phyloP scores from a whole-genome alignment of 108 stramenopile species.

The Aurantiochytrium sp. region DNA sequence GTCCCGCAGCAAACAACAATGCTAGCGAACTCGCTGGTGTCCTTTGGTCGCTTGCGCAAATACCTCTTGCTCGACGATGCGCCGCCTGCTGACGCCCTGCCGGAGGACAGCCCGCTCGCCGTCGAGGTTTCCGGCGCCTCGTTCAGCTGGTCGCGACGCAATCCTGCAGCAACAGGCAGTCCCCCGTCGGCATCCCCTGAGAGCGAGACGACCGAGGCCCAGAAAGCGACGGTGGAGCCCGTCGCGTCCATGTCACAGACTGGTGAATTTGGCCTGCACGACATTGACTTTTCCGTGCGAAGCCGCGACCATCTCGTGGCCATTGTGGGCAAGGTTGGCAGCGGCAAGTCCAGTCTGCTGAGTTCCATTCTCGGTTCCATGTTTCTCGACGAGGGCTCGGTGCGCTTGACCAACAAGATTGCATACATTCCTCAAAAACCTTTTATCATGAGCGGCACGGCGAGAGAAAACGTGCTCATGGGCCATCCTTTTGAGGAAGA shows the following conservation, averaged over 20 bases:
- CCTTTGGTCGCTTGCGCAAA: not conserved
- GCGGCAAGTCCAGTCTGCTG: slow-evolving; percentile 79
- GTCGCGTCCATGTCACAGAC: not conserved
- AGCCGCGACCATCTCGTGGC: slow-evolving; percentile 7
- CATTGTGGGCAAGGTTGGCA: slow-evolving; percentile 75
- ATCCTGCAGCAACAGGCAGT: not conserved
- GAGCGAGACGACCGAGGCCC: not conserved
- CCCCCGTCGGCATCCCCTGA: not conserved
- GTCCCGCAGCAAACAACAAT: not conserved
- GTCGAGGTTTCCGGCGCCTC: not conserved
- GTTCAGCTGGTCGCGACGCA: not conserved
- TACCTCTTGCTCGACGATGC: not conserved
- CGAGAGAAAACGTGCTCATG: slow-evolving; percentile 69
- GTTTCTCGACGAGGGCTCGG: not conserved
- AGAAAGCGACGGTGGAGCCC: not conserved
- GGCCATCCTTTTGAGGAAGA: slow-evolving; percentile 62
- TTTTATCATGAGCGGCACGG: slow-evolving; percentile 82
- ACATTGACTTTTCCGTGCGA: not conserved
- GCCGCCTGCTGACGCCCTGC: not conserved
- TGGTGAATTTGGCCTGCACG: not conserved
- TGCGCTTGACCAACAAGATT: slow-evolving; percentile 7
- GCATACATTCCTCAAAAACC: slow-evolving; percentile 80
- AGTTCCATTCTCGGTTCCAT: slow-evolving; percentile 80
- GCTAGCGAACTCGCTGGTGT: not conserved
- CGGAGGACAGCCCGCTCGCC: not conserved